Evolutionary conservation across 257 asterid genomes (phyloP), one percentile per base, ranked within the genome.

Genomic region (Euphrasia confusa): DNA sequence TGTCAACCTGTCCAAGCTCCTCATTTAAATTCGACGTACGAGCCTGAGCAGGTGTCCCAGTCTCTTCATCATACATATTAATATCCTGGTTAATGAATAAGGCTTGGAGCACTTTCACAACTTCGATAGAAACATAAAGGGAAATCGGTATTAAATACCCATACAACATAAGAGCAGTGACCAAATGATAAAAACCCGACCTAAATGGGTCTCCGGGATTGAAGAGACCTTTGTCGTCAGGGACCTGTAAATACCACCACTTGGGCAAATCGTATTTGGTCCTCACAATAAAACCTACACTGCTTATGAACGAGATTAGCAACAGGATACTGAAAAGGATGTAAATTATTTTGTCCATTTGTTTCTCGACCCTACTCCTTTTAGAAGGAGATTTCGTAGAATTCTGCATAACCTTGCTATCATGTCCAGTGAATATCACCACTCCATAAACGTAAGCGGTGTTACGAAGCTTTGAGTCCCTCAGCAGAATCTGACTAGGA

Each of bases 121-220:
- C 83, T 77, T 91, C 98, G 67, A 88, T 88, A 8, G 98, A 91
- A 63, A 91, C 96, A 65, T 91, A 91, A 10, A 91, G 96, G 61
- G 98, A 91, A 68, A 91, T 91, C 8, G 98, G 98, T 67, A 91
- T 91, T 73, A 91, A 77, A 77, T 91, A 91, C 57, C 98, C 98
- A 58, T 88, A 91, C 64, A 91, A 68, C 76, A 91, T 88, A 60
- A 91, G 95, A 61, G 98, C 98, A 60, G 98, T 91, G 71, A 91
- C 71, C 39, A 91, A 81, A 77, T 91, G 98, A 77, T 72, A 81
- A 68, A 86, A 76, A 40, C 82, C 96, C 2, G 96, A 91, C 64
- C 75, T 60, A 35, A 79, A 60, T 10, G 96, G 90, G 54, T 56
- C 75, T 62, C 45, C 42, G 42, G 95, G 96, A 79, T 91, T 77